Base-by-base conservation (phyloP, 768 basidiomycete genomes). In the Mycena maculata region DNA sequence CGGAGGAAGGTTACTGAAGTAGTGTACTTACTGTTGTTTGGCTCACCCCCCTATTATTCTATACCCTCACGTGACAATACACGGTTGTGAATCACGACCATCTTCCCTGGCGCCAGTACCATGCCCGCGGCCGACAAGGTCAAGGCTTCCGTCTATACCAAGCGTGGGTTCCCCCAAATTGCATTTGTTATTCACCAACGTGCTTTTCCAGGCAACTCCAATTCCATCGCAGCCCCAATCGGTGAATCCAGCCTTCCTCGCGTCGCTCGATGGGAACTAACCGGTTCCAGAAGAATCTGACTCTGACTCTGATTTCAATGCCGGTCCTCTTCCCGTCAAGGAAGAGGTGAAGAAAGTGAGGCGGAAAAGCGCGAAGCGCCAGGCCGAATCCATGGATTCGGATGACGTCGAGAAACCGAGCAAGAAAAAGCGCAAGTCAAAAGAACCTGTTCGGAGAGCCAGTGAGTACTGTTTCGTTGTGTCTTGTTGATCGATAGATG, bases 231-330 rank as follows among this genome's bases (percentile, higher is more conserved):
- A 12, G 78, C 80, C 20, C 73, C 81, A 9, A 45, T 81, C 44
- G 81, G 83, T 83, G 39, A 33, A 74, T 74, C 41, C n/a, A 25
- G 38, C 7, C 23, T 57, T 59, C 15, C 45, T 36, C 2, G 20
- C 15, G 31, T 36, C 2, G 20, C 15, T 38, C 9, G 33, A 15
- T 36, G 23, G 8, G 15, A 31, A 30, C 23, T 38, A 58, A 58
- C 6, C 36, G 41, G 27, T 28, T n/a, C 15, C 13, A n/a, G n/a
- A 48, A 83, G 85, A 84, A 56, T 67, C 74, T 2, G 85, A 87
- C 71, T 83, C 85, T 0, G 86, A 87, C 70, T 79, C 84, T 33
- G 85, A 87, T 52, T 87, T 87, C 69, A 80, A 78, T 28, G 78
- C 84, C 4, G 83, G 84, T 2, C 64, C 73, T 9, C 82, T 81